Conservation (phyloP, 164 flowering plant species). For the Cinnamomum chago region DNA sequence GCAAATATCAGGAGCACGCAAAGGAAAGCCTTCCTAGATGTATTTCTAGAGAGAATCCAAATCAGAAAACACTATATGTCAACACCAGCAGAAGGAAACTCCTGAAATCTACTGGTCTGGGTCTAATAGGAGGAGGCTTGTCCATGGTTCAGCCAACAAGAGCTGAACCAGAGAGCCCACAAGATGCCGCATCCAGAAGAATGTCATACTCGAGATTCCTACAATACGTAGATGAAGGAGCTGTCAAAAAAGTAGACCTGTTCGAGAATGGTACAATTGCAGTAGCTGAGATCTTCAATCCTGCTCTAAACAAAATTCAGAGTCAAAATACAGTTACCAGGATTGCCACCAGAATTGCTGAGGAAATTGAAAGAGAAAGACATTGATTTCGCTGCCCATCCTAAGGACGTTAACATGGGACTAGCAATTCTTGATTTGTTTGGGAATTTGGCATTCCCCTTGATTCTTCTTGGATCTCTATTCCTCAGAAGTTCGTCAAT, state of each 20-base stretch:
- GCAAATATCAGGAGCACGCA: slow-evolving; percentile 38
- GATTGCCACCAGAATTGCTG: slow-evolving; percentile 48
- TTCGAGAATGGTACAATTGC: slow-evolving; percentile 63
- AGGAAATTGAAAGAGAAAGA: slow-evolving; percentile 56
- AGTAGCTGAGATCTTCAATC: slow-evolving; percentile 55
- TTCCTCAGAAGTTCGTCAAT: slow-evolving; percentile 24
- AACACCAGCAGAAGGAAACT: slow-evolving; percentile 36
- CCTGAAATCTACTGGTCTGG: slow-evolving; percentile 30
- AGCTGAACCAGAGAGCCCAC: slow-evolving; percentile 51
- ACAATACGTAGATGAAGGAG: slow-evolving; percentile 58
- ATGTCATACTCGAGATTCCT: slow-evolving; percentile 65
- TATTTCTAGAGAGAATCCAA: slow-evolving; percentile 24
- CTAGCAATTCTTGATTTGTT: slow-evolving; percentile 46
- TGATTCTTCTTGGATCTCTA: slow-evolving; percentile 46
- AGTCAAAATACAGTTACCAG: slow-evolving; percentile 60
- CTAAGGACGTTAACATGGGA: slow-evolving; percentile 32
- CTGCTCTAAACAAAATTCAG: slow-evolving; percentile 48
- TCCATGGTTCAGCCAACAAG: slow-evolving; percentile 34
- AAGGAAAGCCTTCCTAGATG: slow-evolving; percentile 31
- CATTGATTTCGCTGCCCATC: slow-evolving; percentile 73
- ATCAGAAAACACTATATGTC: slow-evolving; percentile 17
- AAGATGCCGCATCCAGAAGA: slow-evolving; percentile 43
- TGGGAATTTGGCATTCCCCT: slow-evolving; percentile 59
- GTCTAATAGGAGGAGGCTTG: slow-evolving; percentile 30
- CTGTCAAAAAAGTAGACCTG: slow-evolving; percentile 60